Base-by-base conservation (phyloP, 768 basidiomycete genomes). In the Psilocybe tampanensis region DNA sequence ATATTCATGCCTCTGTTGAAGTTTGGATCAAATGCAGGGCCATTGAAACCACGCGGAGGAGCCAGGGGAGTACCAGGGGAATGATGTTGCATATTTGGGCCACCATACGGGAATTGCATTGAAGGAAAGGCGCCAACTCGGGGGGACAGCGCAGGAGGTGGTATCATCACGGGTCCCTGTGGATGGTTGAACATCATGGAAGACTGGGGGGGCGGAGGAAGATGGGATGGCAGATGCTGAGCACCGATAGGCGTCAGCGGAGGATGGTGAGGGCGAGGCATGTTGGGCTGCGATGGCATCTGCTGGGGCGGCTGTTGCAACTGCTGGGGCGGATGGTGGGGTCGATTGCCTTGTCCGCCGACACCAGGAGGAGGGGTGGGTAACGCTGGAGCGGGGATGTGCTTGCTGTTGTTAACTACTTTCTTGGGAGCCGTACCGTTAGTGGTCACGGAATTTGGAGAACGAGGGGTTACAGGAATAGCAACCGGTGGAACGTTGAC, bases 31-130 rank as follows among this genome's bases (percentile, higher is more conserved):
- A 85, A 90, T 1, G 80, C 55, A 8, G 80, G 78, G 2, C 75
- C 72, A 24, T 76, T 80, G 64, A 84, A 87, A 55, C 73, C 75
- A 43, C 86, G 76, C 11, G 84, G 80, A 29, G 84, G 81, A 2
- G 77, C 80, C 6, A 86, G 77, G 12, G 80, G 72, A 0, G 68
- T 71, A 36, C 70, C 67, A 44, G 65, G 62, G 43, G 65, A 63
- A 45, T 64, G 65, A 56, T 74, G 72, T 48, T 76, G 75, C 66
- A 86, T 74, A 44, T 74, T 59, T 69, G 78, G 56, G 69, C 76
- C 58, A 71, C 73, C 75, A 63, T 82, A 88, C n/a, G 78, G 79
- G 53, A 80, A 86, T 26, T 79, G 80, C 48, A 83, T 74, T 1
- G 82, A 64, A 19, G 80, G 76, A 56, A 79, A 83, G 62, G 64